phyloP scores from a whole-genome alignment of 2,329 filamentous ascomycete species.

The Periconia digitata region DNA sequence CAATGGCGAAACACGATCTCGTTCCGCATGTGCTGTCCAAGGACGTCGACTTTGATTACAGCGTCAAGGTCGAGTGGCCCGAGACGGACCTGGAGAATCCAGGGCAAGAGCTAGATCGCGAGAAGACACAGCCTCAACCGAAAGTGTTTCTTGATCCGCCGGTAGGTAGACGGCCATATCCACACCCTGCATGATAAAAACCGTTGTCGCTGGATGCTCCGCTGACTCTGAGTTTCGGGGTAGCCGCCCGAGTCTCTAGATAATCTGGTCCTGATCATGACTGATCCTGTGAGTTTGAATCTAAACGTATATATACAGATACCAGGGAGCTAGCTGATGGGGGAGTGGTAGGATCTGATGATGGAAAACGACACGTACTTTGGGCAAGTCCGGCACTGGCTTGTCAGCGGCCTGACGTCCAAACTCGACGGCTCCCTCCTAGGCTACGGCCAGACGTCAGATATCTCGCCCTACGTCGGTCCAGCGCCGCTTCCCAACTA shows the following conservation, averaged over 20 bases:
- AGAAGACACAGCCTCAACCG: neutral
- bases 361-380: constrained; percentile 23
- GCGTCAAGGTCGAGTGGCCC: neutral
- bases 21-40: neutral
- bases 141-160: neutral
- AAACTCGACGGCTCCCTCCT: constrained; percentile 11
- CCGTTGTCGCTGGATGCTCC: neutral
- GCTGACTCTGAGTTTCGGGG: neutral
- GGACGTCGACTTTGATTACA: neutral
- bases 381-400: constrained; percentile 27
- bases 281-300: too few relatives aligned
- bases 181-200: too few relatives aligned
- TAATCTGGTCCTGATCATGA: neutral
- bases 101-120: neutral
- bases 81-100: neutral
- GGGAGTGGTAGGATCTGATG: constrained; percentile 24
- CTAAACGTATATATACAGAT: too few relatives aligned
- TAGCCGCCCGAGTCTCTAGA: neutral
- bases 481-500: constrained; percentile 26
- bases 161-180: neutral
- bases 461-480: constrained; percentile 19
- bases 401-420: constrained; percentile 18
- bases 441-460: constrained; percentile 2
- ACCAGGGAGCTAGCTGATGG: too few relatives aligned
- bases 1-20: neutral